Base-by-base conservation (phyloP, 345 rosid species). In the Acer saccharum region DNA sequence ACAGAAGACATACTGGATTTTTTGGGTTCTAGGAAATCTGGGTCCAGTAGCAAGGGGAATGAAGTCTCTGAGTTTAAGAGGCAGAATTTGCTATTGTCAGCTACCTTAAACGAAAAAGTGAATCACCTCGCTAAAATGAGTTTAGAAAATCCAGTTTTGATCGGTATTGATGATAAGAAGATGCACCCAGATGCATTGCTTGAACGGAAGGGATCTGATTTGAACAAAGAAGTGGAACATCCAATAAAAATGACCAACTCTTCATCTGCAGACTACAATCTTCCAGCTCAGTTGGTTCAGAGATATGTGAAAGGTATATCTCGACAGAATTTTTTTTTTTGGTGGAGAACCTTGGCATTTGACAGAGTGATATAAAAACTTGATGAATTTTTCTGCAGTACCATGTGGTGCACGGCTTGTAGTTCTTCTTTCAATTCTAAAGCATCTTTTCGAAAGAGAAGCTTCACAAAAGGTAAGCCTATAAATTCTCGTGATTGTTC, bases 391-490 rank as follows among this genome's bases (percentile, higher is more conserved):
- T 77, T 75, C 39, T 82, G 82, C 92, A 94, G 99, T 94, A 66
- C 93, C 99, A 54, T 96, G 99, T 65, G 87, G 99, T 65, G 87
- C 97, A 55, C 88, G 97, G 76, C 95, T 94, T 79, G 88, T 86
- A 2, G 86, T 89, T 2, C 97, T 96, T 82, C 87, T 94, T 80
- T 88, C 95, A 65, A 83, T 92, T 68, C 87, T 92, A 78, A 94
- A 94, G 80, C 88, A 94, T 84, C 93, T 94, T 64, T 94, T 91
- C 75, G 98, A 94, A 84, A 90, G 84, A 75, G 90, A 87, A 85
- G 86, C 87, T 76, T 96, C 97, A 14, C 88, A 90, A 69, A 94
- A 96, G 94, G 99, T 90, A 78, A 68, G 73, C 13, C 41, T 23
- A 5, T 44, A 48, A 68, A 21, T 46, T 46, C 29, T 69, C 57